Evolutionary conservation across 176 grass and related monocot genomes (phyloP).

Genomic region (Chloris gayana): DNA sequence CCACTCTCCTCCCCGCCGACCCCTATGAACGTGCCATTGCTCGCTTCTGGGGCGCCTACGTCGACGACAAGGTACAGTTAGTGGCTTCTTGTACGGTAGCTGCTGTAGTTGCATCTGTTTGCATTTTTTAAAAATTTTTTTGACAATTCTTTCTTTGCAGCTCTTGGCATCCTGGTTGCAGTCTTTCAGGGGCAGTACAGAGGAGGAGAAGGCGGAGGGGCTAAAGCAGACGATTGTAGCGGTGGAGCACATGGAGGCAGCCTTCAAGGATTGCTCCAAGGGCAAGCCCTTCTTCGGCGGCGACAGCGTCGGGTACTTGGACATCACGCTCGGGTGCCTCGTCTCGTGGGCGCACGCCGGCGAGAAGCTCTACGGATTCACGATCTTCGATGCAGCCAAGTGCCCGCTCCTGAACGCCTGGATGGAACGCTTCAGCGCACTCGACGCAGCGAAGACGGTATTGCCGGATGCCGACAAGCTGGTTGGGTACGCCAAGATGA

Average conservation of each 20-base stretch:
- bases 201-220: background rate
- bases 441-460: slow-evolving; percentile 41
- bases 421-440: slow-evolving; percentile 35
- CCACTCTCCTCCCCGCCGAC: slow-evolving; percentile 44
- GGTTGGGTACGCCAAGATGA: slow-evolving; percentile 33
- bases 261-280: background rate
- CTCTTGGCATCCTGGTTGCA: slow-evolving; percentile 11
- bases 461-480: slow-evolving; percentile 41
- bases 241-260: background rate
- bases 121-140: background rate
- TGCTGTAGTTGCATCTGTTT: background rate
- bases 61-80: slow-evolving; percentile 50
- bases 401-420: slow-evolving; percentile 39
- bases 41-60: slow-evolving; percentile 58
- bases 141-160: background rate
- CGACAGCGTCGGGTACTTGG: background rate
- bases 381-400: slow-evolving; percentile 36
- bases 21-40: slow-evolving; percentile 45
- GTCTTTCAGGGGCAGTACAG: slow-evolving; percentile 4
- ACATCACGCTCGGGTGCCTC: background rate
- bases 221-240: background rate
- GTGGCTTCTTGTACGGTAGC: background rate
- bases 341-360: slow-evolving; percentile 11
- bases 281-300: background rate
- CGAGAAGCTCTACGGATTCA: slow-evolving; percentile 16